Conservation (phyloP, 2,329 filamentous ascomycete genomes). For the Apiospora malaysiana region DNA sequence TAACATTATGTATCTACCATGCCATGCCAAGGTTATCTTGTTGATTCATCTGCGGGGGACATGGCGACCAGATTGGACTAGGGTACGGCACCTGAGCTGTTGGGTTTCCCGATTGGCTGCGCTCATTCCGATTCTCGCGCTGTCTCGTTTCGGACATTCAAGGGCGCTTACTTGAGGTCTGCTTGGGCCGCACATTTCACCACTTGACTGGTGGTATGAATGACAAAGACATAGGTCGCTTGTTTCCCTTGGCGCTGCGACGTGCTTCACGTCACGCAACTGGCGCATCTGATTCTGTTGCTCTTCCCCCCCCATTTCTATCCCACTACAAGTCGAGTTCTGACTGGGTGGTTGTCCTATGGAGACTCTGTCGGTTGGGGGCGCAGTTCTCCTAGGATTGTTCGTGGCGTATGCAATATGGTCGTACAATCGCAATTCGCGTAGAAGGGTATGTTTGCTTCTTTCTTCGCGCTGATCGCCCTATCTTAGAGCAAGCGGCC, state of each 20-base stretch:
- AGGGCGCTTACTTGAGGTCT: background rate
- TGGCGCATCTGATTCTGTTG: background rate
- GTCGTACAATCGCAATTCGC: background rate
- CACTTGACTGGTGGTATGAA: background rate
- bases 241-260: background rate
- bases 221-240: background rate
- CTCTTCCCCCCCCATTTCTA: background rate
- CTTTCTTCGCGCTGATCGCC: background rate
- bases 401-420: slow-evolving; percentile 8
- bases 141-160: background rate
- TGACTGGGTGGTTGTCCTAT: background rate
- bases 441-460: background rate
- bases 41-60: background rate
- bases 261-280: background rate
- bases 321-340: background rate
- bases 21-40: background rate
- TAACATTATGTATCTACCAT: background rate
- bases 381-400: background rate
- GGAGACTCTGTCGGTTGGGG: background rate
- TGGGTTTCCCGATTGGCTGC: background rate
- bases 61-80: background rate
- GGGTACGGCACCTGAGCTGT: background rate
- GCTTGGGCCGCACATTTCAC: background rate
- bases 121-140: background rate
- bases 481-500: background rate